These are phyloP conservation scores for Diaporthe amygdali DNA, from an alignment of 2,329 filamentous ascomycete species.

Conservation along the genomic window DNA sequence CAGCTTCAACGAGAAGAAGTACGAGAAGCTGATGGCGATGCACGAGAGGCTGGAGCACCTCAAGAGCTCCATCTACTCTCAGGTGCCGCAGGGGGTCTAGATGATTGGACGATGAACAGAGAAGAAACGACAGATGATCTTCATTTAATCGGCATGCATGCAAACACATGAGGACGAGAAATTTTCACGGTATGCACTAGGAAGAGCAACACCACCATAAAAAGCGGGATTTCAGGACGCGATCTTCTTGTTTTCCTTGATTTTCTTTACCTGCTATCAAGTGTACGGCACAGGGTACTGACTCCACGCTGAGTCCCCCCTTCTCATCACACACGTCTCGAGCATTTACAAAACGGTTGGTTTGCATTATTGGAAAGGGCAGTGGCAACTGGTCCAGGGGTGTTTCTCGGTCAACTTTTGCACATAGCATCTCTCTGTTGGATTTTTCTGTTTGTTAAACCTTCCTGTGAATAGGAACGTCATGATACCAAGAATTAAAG, in stretches of 20 bases:
- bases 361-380: constrained; percentile 19
- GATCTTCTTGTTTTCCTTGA: constrained; percentile 3
- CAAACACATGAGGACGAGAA: neutral
- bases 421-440: constrained; percentile 17
- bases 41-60: constrained; percentile 57
- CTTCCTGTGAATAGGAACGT: constrained; percentile 2
- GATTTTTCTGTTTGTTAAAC: neutral
- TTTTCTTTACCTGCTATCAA: neutral
- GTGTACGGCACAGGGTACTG: constrained; percentile 5
- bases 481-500: constrained; percentile 26
- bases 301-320: neutral
- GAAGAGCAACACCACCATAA: neutral
- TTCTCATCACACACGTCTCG: neutral
- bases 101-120: neutral
- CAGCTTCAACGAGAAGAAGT: constrained; percentile 56
- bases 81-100: constrained; percentile 41
- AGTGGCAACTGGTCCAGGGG: neutral
- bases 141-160: neutral
- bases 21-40: constrained; percentile 59
- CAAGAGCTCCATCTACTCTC: constrained; percentile 62
- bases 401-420: constrained; percentile 13
- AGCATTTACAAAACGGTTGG: constrained; percentile 25
- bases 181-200: neutral
- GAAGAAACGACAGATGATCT: constrained; percentile 8
- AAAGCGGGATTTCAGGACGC: neutral